Conservation (phyloP, 2,329 filamentous ascomycete species). For the Colletotrichum abscissum region DNA sequence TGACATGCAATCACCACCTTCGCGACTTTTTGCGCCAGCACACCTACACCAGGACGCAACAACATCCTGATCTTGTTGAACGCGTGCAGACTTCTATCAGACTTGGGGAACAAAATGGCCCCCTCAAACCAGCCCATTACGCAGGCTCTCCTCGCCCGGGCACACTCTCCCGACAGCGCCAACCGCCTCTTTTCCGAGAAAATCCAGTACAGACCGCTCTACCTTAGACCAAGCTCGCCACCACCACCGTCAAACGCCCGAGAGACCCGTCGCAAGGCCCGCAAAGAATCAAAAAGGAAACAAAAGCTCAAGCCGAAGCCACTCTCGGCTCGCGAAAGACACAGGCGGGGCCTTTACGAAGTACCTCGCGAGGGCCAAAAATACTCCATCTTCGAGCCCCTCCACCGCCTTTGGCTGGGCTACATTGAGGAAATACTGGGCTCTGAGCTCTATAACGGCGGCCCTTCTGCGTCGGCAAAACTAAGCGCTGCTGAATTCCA, state of each 20-base stretch:
- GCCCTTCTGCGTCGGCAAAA: constrained; percentile 74
- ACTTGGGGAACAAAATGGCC: constrained; percentile 44
- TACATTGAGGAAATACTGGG: constrained; percentile 89
- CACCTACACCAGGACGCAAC: background rate
- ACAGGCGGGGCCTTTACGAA: constrained; percentile 77
- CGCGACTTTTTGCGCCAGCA: background rate
- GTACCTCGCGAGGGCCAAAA: constrained; percentile 76
- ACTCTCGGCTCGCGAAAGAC: constrained; percentile 83
- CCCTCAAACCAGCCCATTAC: constrained; percentile 55
- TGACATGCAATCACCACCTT: background rate
- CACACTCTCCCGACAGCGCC: constrained; percentile 80
- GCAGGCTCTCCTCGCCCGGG: constrained; percentile 77
- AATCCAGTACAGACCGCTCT: constrained; percentile 83
- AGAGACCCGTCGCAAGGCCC: constrained; percentile 63
- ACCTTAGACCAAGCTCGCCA: constrained; percentile 81
- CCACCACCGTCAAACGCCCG: constrained; percentile 68
- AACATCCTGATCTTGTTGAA: background rate
- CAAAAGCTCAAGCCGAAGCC: constrained; percentile 69
- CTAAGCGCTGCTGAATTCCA: constrained; percentile 91
- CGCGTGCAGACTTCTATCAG: background rate
- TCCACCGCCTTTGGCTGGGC: constrained; percentile 83
- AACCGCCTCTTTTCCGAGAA: constrained; percentile 82
- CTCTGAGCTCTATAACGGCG: constrained; percentile 65
- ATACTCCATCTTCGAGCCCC: constrained; percentile 80
- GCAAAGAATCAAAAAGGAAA: constrained; percentile 56